These are phyloP conservation scores for Corymbia citriodora DNA, from an alignment of 441 rosid genomes.

Conservation along the genomic window DNA sequence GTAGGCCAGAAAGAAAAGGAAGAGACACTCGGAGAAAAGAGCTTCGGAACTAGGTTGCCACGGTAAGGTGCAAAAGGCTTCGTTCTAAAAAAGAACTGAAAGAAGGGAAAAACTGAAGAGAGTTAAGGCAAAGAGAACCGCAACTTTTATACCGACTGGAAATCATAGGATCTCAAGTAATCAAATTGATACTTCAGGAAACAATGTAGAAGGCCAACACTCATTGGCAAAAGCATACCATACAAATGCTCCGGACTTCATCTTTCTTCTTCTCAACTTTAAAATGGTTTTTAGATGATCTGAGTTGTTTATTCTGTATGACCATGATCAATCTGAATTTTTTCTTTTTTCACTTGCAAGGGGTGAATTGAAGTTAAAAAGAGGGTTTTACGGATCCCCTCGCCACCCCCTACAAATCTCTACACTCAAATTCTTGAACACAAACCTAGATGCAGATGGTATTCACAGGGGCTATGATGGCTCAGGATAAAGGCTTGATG, in stretches of 20 bases:
- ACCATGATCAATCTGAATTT: neutral
- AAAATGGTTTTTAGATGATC: neutral
- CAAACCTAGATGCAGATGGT: neutral
- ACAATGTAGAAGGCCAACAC: neutral
- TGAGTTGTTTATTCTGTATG: neutral
- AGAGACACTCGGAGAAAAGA: neutral
- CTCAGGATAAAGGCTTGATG: neutral
- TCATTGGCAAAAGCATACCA: neutral
- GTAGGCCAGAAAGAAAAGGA: neutral
- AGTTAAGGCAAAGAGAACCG: neutral
- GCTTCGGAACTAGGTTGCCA: neutral
- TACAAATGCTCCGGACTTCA: neutral
- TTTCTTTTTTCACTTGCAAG: accelerated
- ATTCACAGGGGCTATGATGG: neutral
- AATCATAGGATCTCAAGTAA: neutral
- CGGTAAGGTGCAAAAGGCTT: neutral
- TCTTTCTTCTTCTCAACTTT: neutral
- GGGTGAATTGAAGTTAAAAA: neutral
- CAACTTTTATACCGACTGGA: neutral
- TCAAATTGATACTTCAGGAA: neutral
- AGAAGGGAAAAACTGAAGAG: neutral
- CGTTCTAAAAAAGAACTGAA: neutral
- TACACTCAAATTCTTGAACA: neutral
- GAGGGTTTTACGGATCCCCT: neutral
- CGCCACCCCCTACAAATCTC: neutral